These are phyloP conservation scores for Brachypodium distachyon DNA, from an alignment of 202 grass and related monocot genomes.

Conservation along the genomic window DNA sequence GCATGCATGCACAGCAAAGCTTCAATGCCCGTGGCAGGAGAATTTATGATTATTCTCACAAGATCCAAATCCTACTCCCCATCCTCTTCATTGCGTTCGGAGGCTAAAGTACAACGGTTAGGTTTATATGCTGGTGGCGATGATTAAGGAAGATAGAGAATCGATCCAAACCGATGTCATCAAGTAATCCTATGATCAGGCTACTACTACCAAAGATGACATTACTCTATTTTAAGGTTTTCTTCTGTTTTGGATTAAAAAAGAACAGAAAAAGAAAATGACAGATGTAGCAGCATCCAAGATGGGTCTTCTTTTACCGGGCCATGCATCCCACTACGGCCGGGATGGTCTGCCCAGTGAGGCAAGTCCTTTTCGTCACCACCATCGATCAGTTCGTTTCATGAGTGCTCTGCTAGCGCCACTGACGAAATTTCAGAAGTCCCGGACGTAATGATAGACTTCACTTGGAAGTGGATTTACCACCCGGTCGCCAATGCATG, in stretches of 20 bases:
- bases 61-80: slow-evolving; percentile 27
- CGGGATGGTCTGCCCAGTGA: no score
- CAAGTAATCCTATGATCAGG: neutral
- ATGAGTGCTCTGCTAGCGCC: neutral
- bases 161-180: neutral
- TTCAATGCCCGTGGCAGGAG: slow-evolving; percentile 21
- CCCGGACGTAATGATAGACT: neutral
- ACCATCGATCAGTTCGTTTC: no score
- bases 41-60: slow-evolving; percentile 37
- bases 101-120: slow-evolving; percentile 14
- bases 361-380: no score
- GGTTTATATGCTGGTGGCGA: slow-evolving; percentile 1
- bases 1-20: slow-evolving; percentile 17
- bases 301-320: no score
- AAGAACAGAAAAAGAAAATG: neutral
- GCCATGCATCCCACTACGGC: no score
- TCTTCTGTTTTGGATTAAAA: no score
- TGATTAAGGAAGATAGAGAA: neutral
- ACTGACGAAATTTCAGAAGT: neutral
- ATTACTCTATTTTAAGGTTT: no score
- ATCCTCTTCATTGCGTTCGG: slow-evolving; percentile 21
- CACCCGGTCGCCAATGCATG: no score
- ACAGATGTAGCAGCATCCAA: neutral
- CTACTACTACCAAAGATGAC: neutral
- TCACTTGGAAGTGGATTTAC: neutral